Evolutionary conservation across 1,284 basidiomycete genomes (phyloP).

Genomic region (Puccinia coronata): DNA sequence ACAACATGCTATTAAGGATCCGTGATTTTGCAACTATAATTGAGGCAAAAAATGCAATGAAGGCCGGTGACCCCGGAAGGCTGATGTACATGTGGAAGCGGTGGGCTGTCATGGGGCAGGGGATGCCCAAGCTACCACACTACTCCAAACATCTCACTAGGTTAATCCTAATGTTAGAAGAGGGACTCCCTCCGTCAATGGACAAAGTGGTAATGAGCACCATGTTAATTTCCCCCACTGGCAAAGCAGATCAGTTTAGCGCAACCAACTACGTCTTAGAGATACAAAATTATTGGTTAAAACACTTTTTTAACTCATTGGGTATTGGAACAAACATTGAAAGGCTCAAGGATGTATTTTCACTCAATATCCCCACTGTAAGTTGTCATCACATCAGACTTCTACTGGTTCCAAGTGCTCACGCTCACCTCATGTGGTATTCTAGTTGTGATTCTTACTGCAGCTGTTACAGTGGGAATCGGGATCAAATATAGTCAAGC

Average conservation of each 20-base stretch:
- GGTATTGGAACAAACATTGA: constrained; percentile 12
- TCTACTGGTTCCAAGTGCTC: no score
- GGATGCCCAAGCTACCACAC: not conserved
- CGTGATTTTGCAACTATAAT: constrained; percentile 16
- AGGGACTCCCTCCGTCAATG: not conserved
- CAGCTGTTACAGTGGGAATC: not conserved
- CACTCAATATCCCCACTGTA: constrained; percentile 1
- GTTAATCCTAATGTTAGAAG: not conserved
- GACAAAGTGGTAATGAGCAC: no score
- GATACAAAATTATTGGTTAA: no score
- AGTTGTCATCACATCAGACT: not conserved
- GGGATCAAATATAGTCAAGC: not conserved
- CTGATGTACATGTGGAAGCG: constrained; percentile 3
- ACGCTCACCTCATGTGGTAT: no score
- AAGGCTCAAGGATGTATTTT: constrained; percentile 20
- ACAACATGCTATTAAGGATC: not conserved
- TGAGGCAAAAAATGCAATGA: constrained; percentile 8
- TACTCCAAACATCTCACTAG: constrained; percentile 22
- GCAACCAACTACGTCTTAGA: constrained; percentile 10
- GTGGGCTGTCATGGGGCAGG: constrained; percentile 25
- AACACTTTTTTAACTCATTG: constrained; percentile 1
- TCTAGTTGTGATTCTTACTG: not conserved
- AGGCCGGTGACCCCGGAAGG: not conserved
- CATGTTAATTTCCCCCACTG: constrained; percentile 8
- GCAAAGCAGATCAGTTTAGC: not conserved